Conservation (phyloP, 805 yeast genomes). For the Hanseniaspora nectarophila region DNA sequence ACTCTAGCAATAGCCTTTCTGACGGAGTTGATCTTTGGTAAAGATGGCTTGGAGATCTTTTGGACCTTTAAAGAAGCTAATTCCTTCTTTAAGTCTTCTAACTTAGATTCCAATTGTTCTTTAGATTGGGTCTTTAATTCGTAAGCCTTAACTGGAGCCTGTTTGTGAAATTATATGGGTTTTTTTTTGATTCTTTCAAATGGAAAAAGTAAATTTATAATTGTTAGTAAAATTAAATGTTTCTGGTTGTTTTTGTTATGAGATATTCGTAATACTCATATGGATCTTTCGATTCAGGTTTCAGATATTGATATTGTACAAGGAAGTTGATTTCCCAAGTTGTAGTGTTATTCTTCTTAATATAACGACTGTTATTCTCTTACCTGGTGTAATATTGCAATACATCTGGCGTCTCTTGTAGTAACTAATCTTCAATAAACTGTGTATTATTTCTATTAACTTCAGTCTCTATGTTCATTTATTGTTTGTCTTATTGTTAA, state of each 20-base stretch:
- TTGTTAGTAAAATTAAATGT: constrained; percentile 7
- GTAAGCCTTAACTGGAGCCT: constrained; percentile 88
- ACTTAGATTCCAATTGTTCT: constrained; percentile 89
- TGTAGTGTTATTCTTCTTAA: no score
- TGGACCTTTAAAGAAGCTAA: constrained; percentile 92
- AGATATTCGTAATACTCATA: neutral
- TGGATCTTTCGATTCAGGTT: neutral
- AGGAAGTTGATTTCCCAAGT: no score
- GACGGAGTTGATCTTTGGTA: constrained; percentile 92
- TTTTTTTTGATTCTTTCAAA: neutral
- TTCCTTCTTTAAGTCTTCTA: constrained; percentile 92
- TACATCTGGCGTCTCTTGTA: no score
- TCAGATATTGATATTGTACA: no score
- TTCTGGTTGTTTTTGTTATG: neutral
- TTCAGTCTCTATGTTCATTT: no score
- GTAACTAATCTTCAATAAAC: no score
- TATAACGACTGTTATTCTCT: no score
- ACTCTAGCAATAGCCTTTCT: constrained; percentile 98
- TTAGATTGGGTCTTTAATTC: constrained; percentile 95
- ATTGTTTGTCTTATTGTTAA: no score
- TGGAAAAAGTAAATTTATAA: neutral
- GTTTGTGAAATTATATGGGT: constrained; percentile 4
- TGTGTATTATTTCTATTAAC: no score
- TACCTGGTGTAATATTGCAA: no score
- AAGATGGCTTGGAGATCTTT: constrained; percentile 80